These are phyloP conservation scores for Farysia itapuensis DNA, from an alignment of 1,284 basidiomycete genomes.

Conservation along the genomic window DNA sequence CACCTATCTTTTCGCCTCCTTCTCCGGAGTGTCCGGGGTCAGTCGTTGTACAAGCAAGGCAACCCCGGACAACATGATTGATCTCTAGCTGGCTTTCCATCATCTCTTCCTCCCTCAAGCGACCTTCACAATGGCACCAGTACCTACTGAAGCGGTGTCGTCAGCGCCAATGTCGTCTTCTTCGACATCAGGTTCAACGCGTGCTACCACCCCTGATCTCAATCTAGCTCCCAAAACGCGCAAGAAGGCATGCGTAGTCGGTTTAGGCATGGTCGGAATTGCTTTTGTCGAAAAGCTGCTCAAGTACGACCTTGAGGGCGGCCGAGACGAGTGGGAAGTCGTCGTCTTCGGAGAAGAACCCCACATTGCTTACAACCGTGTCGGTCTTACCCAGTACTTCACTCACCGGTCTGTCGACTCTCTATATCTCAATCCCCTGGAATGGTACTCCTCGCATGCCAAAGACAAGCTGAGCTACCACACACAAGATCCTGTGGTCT, in stretches of 20 bases:
- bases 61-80: no score
- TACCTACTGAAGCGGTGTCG: slow-evolving; percentile 1
- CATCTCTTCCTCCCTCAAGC: background rate
- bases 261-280: slow-evolving; percentile 73
- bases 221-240: background rate
- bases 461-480: slow-evolving; percentile 54
- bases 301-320: slow-evolving; percentile 41
- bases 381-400: slow-evolving; percentile 70
- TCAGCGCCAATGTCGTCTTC: background rate
- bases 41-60: no score
- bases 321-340: slow-evolving; percentile 39
- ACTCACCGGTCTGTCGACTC: slow-evolving; percentile 69
- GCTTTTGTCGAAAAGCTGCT: slow-evolving; percentile 61
- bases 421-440: slow-evolving; percentile 68
- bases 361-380: slow-evolving; percentile 68
- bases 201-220: background rate
- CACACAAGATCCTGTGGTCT: slow-evolving; percentile 61
- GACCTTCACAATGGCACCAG: slow-evolving; percentile 1
- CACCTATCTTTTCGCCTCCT: no score
- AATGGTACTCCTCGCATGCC: slow-evolving; percentile 66
- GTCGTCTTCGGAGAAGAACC: slow-evolving; percentile 67
- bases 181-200: background rate
- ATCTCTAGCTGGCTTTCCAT: no score
- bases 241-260: slow-evolving; percentile 65
- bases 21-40: no score